phyloP scores from a whole-genome alignment of 2,329 filamentous ascomycete species.

The Fusarium longipes region DNA sequence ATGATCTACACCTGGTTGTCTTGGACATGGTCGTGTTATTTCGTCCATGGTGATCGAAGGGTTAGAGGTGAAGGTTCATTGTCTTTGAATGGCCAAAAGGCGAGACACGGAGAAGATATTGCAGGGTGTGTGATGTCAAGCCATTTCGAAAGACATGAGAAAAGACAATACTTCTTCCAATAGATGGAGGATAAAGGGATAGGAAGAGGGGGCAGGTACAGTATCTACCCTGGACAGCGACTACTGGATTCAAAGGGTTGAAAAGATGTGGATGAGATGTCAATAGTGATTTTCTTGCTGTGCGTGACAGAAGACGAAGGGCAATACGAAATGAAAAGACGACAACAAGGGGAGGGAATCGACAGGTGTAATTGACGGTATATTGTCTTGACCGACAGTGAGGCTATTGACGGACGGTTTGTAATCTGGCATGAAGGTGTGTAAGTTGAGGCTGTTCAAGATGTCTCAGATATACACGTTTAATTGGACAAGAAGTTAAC shows the following conservation, averaged over 20 bases:
- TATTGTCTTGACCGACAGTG: background rate
- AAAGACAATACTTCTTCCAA: slow-evolving; percentile 13
- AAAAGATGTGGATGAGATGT: slow-evolving; percentile 6
- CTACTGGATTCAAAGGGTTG: slow-evolving; percentile 18
- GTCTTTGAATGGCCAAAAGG: slow-evolving; percentile 22
- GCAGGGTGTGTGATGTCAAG: slow-evolving; percentile 17
- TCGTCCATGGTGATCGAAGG: slow-evolving; percentile 33
- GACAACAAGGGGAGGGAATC: background rate
- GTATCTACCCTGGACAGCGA: background rate
- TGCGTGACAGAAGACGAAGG: background rate
- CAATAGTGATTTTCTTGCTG: slow-evolving; percentile 1
- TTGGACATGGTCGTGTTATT: slow-evolving; percentile 20
- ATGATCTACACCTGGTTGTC: slow-evolving; percentile 34
- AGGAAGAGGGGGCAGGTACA: background rate
- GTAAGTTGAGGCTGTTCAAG: slow-evolving; percentile 13
- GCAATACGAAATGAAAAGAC: background rate
- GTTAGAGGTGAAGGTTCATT: slow-evolving; percentile 35
- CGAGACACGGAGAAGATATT: slow-evolving; percentile 21
- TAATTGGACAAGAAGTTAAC: slow-evolving; percentile 9
- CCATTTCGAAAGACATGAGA: background rate
- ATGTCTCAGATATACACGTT: slow-evolving; percentile 9
- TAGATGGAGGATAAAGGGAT: slow-evolving; percentile 14
- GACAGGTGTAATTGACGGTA: background rate
- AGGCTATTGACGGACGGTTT: background rate
- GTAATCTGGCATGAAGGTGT: background rate